Evolutionary conservation across 805 yeast species (phyloP).

Genomic region (Naumovozyma baii): DNA sequence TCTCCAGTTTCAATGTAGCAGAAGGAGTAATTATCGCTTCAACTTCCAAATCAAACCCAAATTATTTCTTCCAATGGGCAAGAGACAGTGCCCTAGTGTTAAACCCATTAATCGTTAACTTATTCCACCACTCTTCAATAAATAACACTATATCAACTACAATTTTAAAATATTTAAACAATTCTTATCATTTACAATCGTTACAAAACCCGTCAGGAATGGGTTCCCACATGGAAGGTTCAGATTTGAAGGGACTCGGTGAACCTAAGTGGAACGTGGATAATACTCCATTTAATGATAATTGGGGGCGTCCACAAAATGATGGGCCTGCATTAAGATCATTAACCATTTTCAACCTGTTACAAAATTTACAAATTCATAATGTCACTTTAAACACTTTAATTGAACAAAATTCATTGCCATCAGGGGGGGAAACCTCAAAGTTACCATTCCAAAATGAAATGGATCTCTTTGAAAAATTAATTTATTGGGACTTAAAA

Average conservation of each 20-base stretch:
- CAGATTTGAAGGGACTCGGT: conserved; percentile 53
- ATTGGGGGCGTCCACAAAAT: conserved; percentile 94
- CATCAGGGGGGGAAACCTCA: conserved; percentile 1
- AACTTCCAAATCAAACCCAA: conserved; percentile 60
- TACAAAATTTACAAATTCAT: conserved; percentile 35
- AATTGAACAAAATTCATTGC: conserved; percentile 11
- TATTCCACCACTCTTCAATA: conserved; percentile 23
- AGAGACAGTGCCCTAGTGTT: conserved; percentile 83
- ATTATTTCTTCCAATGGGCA: conserved; percentile 85
- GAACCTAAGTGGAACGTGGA: conserved; percentile 81
- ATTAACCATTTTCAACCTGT: conserved; percentile 49
- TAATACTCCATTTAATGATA: conserved; percentile 47
- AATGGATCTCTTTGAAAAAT: conserved; percentile 37
- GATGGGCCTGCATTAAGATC: conserved; percentile 89
- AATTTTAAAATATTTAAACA: conserved; percentile 55
- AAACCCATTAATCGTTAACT: conserved; percentile 48
- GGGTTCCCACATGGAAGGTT: conserved; percentile 25
- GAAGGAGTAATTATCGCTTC: conserved; percentile 76
- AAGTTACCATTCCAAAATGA: conserved; percentile 16
- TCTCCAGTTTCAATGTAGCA: not conserved
- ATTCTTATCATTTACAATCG: conserved; percentile 53
- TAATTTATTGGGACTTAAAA: conserved; percentile 60
- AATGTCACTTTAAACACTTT: conserved; percentile 24
- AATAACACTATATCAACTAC: conserved; percentile 19
- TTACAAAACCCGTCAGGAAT: conserved; percentile 60